Conservation (phyloP, 2,329 filamentous ascomycete genomes). For the Coniochaeta prunicola region DNA sequence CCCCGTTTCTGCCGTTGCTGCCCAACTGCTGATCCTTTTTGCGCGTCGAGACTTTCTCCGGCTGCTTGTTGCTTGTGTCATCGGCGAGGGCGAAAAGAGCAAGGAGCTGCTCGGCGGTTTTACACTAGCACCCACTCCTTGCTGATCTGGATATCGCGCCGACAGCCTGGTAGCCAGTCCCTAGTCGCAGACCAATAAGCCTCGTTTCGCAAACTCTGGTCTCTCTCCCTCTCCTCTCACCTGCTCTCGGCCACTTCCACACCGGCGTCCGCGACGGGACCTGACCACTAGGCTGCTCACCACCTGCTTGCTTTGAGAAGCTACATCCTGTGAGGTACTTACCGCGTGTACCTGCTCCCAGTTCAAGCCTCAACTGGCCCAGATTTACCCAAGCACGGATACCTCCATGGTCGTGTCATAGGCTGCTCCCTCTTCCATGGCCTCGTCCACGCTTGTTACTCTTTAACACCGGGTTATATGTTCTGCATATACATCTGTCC, state of each 20-base stretch:
- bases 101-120: neutral
- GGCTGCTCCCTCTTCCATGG: neutral
- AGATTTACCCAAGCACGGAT: neutral
- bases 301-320: neutral
- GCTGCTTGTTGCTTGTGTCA: neutral
- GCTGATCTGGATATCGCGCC: neutral
- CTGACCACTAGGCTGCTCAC: neutral
- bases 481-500: slow-evolving; percentile 23
- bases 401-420: slow-evolving; percentile 1
- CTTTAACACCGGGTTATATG: slow-evolving; percentile 10
- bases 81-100: neutral
- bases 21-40: slow-evolving; percentile 3
- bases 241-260: neutral
- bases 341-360: neutral
- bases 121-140: neutral
- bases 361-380: neutral
- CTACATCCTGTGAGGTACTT: neutral
- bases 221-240: neutral
- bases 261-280: neutral
- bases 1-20: slow-evolving; percentile 1
- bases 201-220: neutral
- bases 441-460: slow-evolving; percentile 18
- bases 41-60: neutral
- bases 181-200: neutral
- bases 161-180: neutral